Evolutionary conservation across 257 asterid species (phyloP), one percentile per base, ranked within the genome.

Genomic region (Datura wrightii): DNA sequence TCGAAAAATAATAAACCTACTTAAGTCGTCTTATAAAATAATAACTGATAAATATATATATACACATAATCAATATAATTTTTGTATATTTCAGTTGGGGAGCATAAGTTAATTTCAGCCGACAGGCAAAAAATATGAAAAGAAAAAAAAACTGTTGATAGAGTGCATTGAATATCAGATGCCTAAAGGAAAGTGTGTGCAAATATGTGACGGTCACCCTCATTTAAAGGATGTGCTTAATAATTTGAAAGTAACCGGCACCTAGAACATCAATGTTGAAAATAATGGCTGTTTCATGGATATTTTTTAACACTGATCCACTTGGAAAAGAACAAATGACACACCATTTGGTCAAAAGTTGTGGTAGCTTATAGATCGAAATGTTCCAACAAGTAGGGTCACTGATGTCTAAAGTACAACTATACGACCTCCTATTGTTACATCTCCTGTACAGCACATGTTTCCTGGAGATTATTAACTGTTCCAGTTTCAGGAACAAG

Each of bases 301-400:
- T 74, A 44, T 71, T n/a, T 44, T n/a, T 42, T 39, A 39, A 39
- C 4, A 39, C 31, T 44, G n/a, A 72, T 72, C 80, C 58, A 48
- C 5, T 48, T 48, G 41, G 42, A 74, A 37, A 74, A 19, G 81
- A 36, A 37, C 44, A 34, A 24, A 60, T 24, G 69, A 16, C 34
- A 7, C 24, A 37, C 50, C 50, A 44, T 71, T 39, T 72, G 19
- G 8, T 46, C 58, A 46, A 5, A 37, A 67, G 6, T 9, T 37
- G 50, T 67, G 13, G 15, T 36, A 15, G 76, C 50, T 34, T 41
- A 67, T 31, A 31, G 42, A 63, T 63, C 10, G 14, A 24, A 31
- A 74, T 48, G 60, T 74, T 19, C 60, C 81, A 74, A 44, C 60
- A 74, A 48, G 81, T 74, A 24, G 81, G 81, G 81, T 48, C 81